These are phyloP conservation scores for Protomyces inundatus DNA, from an alignment of 1,139 yeast genomes.

Conservation along the genomic window DNA sequence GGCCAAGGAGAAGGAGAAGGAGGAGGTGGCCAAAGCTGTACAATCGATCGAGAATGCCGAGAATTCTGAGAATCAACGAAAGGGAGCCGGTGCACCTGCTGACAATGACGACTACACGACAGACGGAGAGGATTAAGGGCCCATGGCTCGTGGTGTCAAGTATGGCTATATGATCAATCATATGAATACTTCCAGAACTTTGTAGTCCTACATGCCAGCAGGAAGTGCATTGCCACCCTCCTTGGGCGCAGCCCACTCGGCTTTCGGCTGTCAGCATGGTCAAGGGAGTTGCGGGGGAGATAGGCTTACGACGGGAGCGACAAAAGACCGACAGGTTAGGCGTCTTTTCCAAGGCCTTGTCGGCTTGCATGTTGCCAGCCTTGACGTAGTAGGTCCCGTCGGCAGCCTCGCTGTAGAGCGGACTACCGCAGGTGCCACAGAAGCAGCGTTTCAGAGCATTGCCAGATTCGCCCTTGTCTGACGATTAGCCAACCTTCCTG, in stretches of 20 bases:
- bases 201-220: neutral
- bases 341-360: neutral
- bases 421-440: neutral
- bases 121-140: neutral
- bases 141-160: no score
- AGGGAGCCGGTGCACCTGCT: neutral
- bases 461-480: conserved; percentile 1
- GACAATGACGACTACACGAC: neutral
- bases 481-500: neutral
- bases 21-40: no score
- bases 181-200: neutral
- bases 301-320: neutral
- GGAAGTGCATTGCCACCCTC: neutral
- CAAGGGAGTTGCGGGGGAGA: neutral
- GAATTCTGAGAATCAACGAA: neutral
- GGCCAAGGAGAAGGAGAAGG: neutral
- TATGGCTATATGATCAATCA: neutral
- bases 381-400: conserved; percentile 6
- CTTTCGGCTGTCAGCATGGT: neutral
- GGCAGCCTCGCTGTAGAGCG: neutral
- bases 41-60: no score
- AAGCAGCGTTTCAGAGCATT: neutral
- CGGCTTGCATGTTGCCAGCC: neutral
- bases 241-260: neutral
- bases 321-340: neutral